Evolutionary conservation across 352 stramenopile species (phyloP).

Genomic region (Globisporangium cystogenes): DNA sequence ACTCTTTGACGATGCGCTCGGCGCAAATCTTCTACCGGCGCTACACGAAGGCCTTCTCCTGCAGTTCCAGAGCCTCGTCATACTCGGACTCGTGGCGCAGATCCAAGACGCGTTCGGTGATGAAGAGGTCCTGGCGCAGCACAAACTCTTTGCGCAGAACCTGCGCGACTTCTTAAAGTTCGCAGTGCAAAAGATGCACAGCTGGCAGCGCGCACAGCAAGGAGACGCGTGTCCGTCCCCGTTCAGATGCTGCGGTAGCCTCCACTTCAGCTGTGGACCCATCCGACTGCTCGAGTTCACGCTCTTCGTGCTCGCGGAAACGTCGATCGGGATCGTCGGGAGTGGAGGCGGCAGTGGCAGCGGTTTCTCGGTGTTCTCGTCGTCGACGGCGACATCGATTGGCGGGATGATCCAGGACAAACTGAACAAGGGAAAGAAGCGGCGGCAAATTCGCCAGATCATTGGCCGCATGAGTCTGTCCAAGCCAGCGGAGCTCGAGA

Average conservation of each 20-base stretch:
- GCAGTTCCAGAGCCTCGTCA: constrained; percentile 45
- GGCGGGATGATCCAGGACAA: constrained; percentile 49
- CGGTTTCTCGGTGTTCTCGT: constrained; percentile 11
- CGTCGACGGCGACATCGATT: constrained; percentile 26
- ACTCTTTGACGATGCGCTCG: constrained; percentile 39
- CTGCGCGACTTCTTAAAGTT: constrained; percentile 56
- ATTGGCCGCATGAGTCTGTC: constrained; percentile 43
- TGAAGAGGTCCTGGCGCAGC: constrained; percentile 32
- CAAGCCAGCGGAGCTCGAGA: constrained; percentile 48
- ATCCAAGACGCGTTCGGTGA: constrained; percentile 39
- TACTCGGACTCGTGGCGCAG: constrained; percentile 48
- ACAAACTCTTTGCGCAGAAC: constrained; percentile 51
- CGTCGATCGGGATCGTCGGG: constrained; percentile 25
- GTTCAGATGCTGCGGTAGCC: constrained; percentile 42
- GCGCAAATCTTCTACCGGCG: constrained; percentile 25
- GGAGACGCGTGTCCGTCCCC: constrained; percentile 43
- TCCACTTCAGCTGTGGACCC: constrained; percentile 51
- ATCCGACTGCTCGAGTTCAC: constrained; percentile 48
- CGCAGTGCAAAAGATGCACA: constrained; percentile 52
- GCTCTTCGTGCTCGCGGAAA: constrained; percentile 52
- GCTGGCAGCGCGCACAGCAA: constrained; percentile 63
- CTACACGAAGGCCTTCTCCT: constrained; percentile 43
- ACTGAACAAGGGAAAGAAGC: constrained; percentile 47
- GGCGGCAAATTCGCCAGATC: constrained; percentile 35
- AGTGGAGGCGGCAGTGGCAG: constrained; percentile 1